Conservation (phyloP, 2,329 filamentous ascomycete genomes). For the Magnaporthiopsis incrustans region DNA sequence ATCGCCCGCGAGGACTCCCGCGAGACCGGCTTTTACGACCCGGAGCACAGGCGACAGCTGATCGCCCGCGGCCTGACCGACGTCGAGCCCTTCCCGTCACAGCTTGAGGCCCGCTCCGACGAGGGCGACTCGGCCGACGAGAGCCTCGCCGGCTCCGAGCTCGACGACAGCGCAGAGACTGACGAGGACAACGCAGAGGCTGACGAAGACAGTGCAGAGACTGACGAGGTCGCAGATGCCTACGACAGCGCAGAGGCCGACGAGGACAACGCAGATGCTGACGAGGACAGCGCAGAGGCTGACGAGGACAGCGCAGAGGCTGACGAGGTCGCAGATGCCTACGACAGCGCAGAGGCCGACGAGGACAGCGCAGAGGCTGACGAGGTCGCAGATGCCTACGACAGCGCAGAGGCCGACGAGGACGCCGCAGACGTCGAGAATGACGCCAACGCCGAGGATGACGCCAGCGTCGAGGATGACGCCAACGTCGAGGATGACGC, state of each 20-base stretch:
- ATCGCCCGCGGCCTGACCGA: not conserved
- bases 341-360: not conserved
- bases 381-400: not conserved
- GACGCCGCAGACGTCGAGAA: not conserved
- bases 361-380: not conserved
- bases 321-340: not conserved
- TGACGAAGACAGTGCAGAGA: not conserved
- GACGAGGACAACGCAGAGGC: not conserved
- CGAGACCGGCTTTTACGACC: not conserved
- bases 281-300: not conserved
- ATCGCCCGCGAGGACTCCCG: not conserved
- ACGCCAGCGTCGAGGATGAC: not conserved
- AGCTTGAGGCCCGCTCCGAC: not conserved
- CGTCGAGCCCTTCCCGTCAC: not conserved
- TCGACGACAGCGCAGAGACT: not conserved
- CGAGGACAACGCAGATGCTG: not conserved
- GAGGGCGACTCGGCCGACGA: not conserved
- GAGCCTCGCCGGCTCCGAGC: not conserved
- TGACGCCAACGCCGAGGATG: not conserved
- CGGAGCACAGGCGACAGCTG: not conserved
- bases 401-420: not conserved
- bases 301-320: not conserved
- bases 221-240: not conserved
- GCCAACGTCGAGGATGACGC: not conserved
- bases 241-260: not conserved